phyloP scores from a whole-genome alignment of 2,329 filamentous ascomycete genomes.

The Microcyclosporella mali region DNA sequence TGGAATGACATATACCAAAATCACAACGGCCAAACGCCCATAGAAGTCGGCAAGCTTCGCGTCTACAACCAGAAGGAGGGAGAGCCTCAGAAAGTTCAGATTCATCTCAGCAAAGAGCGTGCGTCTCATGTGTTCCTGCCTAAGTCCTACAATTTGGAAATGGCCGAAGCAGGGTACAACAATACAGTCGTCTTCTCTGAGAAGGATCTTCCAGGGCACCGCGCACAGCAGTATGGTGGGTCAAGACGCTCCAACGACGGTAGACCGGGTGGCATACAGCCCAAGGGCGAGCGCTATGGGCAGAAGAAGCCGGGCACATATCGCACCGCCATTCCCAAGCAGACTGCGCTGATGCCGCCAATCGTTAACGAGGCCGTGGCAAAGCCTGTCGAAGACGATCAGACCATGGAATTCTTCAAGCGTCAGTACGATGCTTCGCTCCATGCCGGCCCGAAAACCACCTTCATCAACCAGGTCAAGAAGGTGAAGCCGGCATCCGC shows the following conservation, averaged over 20 bases:
- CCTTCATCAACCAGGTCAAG: conserved; percentile 35
- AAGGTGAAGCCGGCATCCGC: conserved; percentile 12
- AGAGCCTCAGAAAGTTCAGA: conserved; percentile 49
- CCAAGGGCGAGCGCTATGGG: conserved; percentile 18
- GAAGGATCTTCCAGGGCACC: conserved; percentile 70
- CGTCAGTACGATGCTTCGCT: conserved; percentile 21
- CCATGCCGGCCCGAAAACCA: conserved; percentile 46
- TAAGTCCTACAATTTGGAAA: conserved; percentile 77
- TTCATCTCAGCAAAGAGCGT: conserved; percentile 60
- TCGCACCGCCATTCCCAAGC: conserved; percentile 50
- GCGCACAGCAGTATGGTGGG: conserved; percentile 12
- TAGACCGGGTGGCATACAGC: conserved; percentile 18
- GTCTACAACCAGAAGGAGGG: conserved; percentile 30
- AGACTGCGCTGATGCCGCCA: conserved; percentile 67
- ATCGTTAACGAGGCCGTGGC: conserved; percentile 71
- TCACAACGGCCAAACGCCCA: conserved; percentile 43
- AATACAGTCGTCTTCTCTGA: conserved; percentile 94
- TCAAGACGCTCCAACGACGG: conserved; percentile 13
- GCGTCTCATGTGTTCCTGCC: conserved; percentile 69
- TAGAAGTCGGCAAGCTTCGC: conserved; percentile 69
- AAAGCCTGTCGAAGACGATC: conserved; percentile 62
- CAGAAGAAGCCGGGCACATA: conserved; percentile 24
- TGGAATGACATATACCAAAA: conserved; percentile 74
- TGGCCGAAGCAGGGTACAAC: conserved; percentile 59
- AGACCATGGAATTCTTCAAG: conserved; percentile 52